Evolutionary conservation across 306 rosid genomes (phyloP).

Genomic region (Sphenostylis stenocarpa): DNA sequence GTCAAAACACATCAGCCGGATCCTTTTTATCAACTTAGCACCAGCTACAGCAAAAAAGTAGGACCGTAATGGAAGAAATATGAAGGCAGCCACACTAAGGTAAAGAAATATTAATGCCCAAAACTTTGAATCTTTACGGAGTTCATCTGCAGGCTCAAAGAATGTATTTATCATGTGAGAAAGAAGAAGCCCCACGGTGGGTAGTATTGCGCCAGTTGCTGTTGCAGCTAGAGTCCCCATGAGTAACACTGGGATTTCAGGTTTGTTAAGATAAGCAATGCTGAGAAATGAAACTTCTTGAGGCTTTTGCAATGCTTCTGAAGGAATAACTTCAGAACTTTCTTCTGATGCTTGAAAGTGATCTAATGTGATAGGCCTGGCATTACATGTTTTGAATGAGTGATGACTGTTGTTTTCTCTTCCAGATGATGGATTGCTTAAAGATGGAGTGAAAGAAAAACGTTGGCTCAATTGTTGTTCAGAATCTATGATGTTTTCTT

Average conservation of each 20-base stretch:
- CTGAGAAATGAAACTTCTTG: conserved; percentile 47
- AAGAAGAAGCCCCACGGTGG: conserved; percentile 50
- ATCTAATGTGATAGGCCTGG: conserved; percentile 33
- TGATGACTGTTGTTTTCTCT: conserved; percentile 44
- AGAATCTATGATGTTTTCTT: conserved; percentile 38
- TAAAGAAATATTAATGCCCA: conserved; percentile 63
- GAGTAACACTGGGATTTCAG: conserved; percentile 63
- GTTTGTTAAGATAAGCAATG: conserved; percentile 74
- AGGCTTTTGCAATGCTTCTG: conserved; percentile 28
- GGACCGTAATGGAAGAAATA: conserved; percentile 47
- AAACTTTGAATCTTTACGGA: conserved; percentile 56
- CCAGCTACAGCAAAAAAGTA: conserved; percentile 74
- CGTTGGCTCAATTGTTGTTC: conserved; percentile 43
- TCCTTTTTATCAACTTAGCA: conserved; percentile 54
- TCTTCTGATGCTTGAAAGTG: conserved; percentile 31
- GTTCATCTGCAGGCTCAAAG: conserved; percentile 58
- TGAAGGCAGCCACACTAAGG: conserved; percentile 45
- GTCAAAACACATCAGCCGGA: conserved; percentile 63
- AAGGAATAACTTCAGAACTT: conserved; percentile 30
- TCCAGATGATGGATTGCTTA: conserved; percentile 60
- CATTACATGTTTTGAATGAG: conserved; percentile 47
- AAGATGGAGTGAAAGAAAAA: conserved; percentile 40
- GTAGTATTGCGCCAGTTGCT: conserved; percentile 50
- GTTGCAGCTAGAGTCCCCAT: conserved; percentile 62
- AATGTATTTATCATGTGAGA: conserved; percentile 54